phyloP scores from a whole-genome alignment of 192 early-diverging fungal species.

The Spizellomyces sp. region DNA sequence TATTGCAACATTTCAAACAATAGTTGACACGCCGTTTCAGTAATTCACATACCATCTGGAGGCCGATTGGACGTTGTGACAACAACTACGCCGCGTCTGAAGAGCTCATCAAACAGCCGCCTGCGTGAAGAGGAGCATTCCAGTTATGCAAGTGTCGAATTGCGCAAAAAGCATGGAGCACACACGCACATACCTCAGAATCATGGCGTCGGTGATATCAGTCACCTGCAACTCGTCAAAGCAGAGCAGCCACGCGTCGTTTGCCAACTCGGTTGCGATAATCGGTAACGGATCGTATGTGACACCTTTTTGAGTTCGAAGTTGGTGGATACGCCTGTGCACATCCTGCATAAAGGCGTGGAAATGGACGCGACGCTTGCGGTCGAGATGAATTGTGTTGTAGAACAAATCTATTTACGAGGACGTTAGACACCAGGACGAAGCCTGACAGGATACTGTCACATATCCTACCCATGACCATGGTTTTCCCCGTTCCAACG shows the following conservation, averaged over 20 bases:
- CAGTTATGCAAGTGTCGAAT: conserved; percentile 66
- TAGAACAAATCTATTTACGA: conserved; percentile 74
- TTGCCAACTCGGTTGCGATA: conserved; percentile 80
- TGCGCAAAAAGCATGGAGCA: conserved; percentile 9
- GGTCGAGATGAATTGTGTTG: conserved; percentile 65
- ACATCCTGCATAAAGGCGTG: conserved; percentile 98
- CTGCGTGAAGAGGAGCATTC: conserved; percentile 36
- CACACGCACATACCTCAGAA: conserved; percentile 55
- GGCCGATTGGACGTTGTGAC: conserved; percentile 94
- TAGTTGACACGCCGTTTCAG: conserved; percentile 54
- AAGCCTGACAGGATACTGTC: background rate
- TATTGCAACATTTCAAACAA: background rate
- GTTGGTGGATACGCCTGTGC: conserved; percentile 66
- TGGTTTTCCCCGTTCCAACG: conserved; percentile 85
- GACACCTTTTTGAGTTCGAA: conserved; percentile 15
- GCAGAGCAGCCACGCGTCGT: conserved; percentile 83
- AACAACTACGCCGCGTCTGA: conserved; percentile 80
- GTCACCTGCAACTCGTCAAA: conserved; percentile 99
- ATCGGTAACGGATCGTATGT: conserved; percentile 38
- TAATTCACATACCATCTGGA: conserved; percentile 63
- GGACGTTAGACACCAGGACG: background rate
- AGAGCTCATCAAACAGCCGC: conserved; percentile 71
- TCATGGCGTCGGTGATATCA: conserved; percentile 97
- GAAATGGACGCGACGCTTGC: conserved; percentile 91
- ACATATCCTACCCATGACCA: conserved; percentile 67